Base-by-base conservation (phyloP, 2,329 filamentous ascomycete genomes). In the Nothophoma quercina region DNA sequence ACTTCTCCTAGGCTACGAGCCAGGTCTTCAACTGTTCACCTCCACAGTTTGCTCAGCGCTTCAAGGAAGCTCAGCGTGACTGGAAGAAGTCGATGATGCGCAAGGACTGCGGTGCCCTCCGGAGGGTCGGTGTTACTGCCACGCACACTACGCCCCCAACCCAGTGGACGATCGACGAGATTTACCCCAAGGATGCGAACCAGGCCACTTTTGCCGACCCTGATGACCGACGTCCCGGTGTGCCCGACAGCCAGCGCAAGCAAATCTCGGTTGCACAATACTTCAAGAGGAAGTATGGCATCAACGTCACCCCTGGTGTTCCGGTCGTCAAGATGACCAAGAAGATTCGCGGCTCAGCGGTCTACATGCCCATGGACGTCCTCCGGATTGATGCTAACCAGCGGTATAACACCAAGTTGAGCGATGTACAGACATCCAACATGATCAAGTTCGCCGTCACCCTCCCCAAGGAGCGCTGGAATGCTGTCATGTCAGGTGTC, bases 381-480 rank as follows among this genome's bases (percentile, higher is more conserved):
- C 73, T 85, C 29, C 72, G 69, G 10, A 77, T 87, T 54, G 73
- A 79, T 33, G 68, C 75, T 4, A 82, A 85, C 28, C 83, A 87
- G 69, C 80, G 82, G 2, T 87, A 84, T 63, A 77, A 75, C 3
- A 81, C 75, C 68, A 88, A 87, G 72, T 70, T 87, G 38, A 81
- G 80, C 42, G 83, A 86, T 47, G 65, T 68, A 0, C 81, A 96
- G 76, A 97, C 93, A 0, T 78, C 88, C 0, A 77, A 83, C 5
- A 99, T 99, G 95, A 97, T 99, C 78, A 93, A 89, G 73, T 91
- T 93, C 65, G 93, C 93, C 0, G 93, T 96, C 4, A 91, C 89
- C 5, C 83, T 88, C 1, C 95, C 95, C 0, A 70, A 72, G 0
- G 71, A 86, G 23, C 89, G 95, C n/a, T 83, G 85, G 60, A 63